Percentiles rank a stretch among this genome's conserved stretches.
Conservation (phyloP, 257 asterid genomes). For the Linderniella brevidens region DNA sequence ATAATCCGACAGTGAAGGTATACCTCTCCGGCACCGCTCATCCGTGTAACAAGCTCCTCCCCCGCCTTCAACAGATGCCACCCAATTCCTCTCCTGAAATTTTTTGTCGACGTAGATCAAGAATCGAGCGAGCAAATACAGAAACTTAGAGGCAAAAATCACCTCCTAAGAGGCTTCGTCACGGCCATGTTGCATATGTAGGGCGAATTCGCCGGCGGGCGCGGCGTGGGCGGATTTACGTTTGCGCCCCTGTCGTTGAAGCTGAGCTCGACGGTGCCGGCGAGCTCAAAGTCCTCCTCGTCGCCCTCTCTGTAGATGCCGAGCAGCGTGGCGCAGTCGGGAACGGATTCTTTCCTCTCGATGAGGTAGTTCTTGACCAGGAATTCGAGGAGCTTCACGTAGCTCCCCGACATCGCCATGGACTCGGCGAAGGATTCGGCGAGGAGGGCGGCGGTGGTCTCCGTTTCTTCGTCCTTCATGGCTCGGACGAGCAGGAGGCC, state of each 20-base stretch:
- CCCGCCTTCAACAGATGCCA: constrained; percentile 85
- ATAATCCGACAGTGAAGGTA: constrained; percentile 86
- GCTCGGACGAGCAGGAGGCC: constrained; percentile 58
- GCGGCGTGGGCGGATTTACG: constrained; percentile 69
- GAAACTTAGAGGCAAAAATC: neutral
- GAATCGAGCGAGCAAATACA: neutral
- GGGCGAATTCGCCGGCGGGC: constrained; percentile 65
- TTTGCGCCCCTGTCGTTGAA: constrained; percentile 61
- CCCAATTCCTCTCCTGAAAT: constrained; percentile 76
- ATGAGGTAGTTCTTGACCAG: constrained; percentile 70
- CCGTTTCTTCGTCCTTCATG: constrained; percentile 78
- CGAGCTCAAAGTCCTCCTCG: constrained; percentile 59
- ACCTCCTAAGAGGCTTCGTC: constrained; percentile 66
- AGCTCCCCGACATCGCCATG: constrained; percentile 53
- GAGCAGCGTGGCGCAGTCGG: constrained; percentile 65
- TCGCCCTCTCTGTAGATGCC: constrained; percentile 60
- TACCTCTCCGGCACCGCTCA: constrained; percentile 59
- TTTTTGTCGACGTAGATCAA: neutral
- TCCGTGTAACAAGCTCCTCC: constrained; percentile 60
- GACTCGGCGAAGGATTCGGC: constrained; percentile 86
- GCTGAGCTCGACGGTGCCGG: constrained; percentile 83
- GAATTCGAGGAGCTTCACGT: constrained; percentile 45
- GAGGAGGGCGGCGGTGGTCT: constrained; percentile 43
- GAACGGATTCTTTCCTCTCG: constrained; percentile 58
- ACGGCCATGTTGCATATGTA: constrained; percentile 94